These are phyloP conservation scores for Neurospora africana DNA, from an alignment of 495 filamentous ascomycete species.

Conservation along the genomic window DNA sequence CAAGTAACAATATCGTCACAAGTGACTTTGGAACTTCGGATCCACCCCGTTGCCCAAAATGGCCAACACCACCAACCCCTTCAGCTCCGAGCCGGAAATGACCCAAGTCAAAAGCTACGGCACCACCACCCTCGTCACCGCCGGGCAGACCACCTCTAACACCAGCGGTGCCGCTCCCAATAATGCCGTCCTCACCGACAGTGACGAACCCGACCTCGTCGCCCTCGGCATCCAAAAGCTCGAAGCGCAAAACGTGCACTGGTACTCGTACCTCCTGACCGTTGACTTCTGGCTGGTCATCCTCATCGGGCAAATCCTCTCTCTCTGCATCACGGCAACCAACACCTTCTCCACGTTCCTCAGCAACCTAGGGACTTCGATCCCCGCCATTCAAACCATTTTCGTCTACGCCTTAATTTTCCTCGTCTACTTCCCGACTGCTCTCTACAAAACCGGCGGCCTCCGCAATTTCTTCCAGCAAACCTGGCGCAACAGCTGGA, in stretches of 20 bases:
- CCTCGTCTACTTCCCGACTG: constrained; percentile 70
- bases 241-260: constrained; percentile 43
- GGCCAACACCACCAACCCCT: not conserved
- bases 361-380: constrained; percentile 53
- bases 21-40: not conserved
- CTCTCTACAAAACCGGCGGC: constrained; percentile 66
- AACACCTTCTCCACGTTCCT: constrained; percentile 83
- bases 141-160: constrained; percentile 12
- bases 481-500: constrained; percentile 68
- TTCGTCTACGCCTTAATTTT: constrained; percentile 88
- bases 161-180: constrained; percentile 7
- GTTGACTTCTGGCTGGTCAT: constrained; percentile 80
- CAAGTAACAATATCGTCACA: not conserved
- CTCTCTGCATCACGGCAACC: constrained; percentile 78
- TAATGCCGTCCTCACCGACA: not conserved
- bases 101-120: constrained; percentile 7
- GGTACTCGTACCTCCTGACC: constrained; percentile 74
- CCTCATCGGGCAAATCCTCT: constrained; percentile 71
- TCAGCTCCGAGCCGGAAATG: constrained; percentile 8
- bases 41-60: constrained; percentile 6
- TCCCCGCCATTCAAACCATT: constrained; percentile 94
- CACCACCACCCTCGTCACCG: constrained; percentile 2
- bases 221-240: constrained; percentile 33
- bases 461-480: constrained; percentile 56
- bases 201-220: constrained; percentile 7